Percentiles rank a stretch among this genome's conserved stretches.
Conservation (phyloP, 495 filamentous ascomycete species). For the Parathielavia appendiculata region DNA sequence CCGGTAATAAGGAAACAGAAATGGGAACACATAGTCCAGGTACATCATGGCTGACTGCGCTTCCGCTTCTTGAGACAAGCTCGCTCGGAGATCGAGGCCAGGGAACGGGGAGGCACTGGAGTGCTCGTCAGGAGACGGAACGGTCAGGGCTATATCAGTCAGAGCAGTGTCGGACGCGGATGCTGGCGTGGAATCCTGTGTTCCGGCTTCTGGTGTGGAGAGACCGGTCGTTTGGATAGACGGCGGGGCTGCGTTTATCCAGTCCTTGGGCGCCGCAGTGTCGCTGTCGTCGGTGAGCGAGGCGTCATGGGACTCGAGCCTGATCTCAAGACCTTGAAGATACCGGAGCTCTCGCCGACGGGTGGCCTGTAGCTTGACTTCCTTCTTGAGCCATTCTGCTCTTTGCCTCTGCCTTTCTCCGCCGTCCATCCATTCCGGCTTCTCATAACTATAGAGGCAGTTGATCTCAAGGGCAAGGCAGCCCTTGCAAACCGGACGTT, state of each 20-base stretch:
- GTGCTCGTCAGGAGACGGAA: not conserved
- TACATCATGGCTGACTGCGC: conserved; percentile 43
- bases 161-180: not conserved
- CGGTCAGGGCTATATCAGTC: conserved; percentile 1
- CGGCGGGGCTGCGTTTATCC: conserved; percentile 2
- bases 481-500: conserved; percentile 40
- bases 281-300: conserved; percentile 21
- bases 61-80: conserved; percentile 19
- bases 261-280: not conserved
- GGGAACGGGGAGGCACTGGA: not conserved
- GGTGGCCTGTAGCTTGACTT: conserved; percentile 46
- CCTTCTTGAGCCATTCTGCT: conserved; percentile 44
- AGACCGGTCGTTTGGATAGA: not conserved
- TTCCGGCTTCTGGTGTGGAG: not conserved
- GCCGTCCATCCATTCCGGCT: conserved; percentile 56
- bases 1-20: conserved; percentile 52
- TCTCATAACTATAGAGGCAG: conserved; percentile 44
- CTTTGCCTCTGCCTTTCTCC: conserved; percentile 45
- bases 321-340: conserved; percentile 30
- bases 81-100: not conserved
- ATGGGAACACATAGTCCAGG: conserved; percentile 49
- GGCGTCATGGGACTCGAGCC: conserved; percentile 36
- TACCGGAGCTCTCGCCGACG: conserved; percentile 37
- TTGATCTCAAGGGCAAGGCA: conserved; percentile 46
- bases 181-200: not conserved